Conservation (phyloP, 805 yeast genomes). For the Hanseniaspora singularis region DNA sequence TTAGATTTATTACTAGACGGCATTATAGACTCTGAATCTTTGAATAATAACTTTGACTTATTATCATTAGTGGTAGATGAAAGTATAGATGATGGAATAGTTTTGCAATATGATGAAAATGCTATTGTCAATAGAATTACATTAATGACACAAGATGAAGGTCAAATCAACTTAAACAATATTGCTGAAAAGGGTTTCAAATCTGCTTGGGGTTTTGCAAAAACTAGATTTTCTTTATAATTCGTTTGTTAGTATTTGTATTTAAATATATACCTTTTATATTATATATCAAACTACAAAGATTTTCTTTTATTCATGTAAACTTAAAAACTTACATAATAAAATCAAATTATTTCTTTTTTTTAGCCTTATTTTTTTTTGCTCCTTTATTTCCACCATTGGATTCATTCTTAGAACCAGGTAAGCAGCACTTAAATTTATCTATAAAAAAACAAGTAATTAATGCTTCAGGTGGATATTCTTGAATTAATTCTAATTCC, state of each 20-base stretch:
- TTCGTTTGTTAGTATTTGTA: too few relatives aligned
- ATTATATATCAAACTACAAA: not conserved
- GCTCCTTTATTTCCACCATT: conserved; percentile 21
- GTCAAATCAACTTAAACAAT: conserved; percentile 44
- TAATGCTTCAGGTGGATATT: conserved; percentile 52
- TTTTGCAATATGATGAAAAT: conserved; percentile 78
- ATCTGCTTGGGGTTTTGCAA: conserved; percentile 81
- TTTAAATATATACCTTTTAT: too few relatives aligned
- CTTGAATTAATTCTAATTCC: conserved; percentile 46
- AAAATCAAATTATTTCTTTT: conserved; percentile 19
- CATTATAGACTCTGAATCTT: conserved; percentile 57
- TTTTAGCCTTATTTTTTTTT: conserved; percentile 20
- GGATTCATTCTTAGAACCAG: conserved; percentile 24
- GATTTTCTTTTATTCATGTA: too few relatives aligned
- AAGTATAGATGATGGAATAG: conserved; percentile 83
- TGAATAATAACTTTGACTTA: conserved; percentile 75
- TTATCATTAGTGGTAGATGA: conserved; percentile 82
- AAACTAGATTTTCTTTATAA: conserved; percentile 50
- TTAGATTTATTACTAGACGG: conserved; percentile 61
- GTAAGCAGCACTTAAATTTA: conserved; percentile 53
- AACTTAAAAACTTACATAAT: too few relatives aligned
- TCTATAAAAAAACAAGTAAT: conserved; percentile 57
- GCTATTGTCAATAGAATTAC: conserved; percentile 85
- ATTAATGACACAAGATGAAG: conserved; percentile 66
- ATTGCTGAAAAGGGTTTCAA: conserved; percentile 63